Base-by-base conservation (phyloP, 148 eudicot genomes). In the Agrostemma githago region DNA sequence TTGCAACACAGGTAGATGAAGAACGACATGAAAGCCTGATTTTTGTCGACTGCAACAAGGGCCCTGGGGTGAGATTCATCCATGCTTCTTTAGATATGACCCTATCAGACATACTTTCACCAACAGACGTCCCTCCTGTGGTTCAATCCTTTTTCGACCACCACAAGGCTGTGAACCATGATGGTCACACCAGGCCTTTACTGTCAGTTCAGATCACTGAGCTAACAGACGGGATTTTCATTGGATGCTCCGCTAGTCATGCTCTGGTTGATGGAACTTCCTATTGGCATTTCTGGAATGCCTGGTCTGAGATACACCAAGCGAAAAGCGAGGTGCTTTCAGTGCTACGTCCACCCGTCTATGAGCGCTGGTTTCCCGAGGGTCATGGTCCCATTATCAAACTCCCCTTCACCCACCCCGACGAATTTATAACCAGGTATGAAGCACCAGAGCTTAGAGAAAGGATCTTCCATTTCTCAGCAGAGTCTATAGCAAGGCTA, bases 381-480 rank as follows among this genome's bases (percentile, higher is more conserved):
- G 77, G 77, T 26, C 39, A 16, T 53, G 48, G 21, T n/a, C 74
- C 68, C 9, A 2, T 7, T 7, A 8, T 72, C 19, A 12, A 7
- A 8, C 77, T 80, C 8, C 86, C 83, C 0, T 84, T 60, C 38
- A 61, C 71, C 6, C 58, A n/a, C 43, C 75, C 78, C 4, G 66
- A 77, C 1, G 77, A 78, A 46, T 78, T 78, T 15, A 21, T 80
- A 8, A 34, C 37, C 54, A 57, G 75, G 39, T 58, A 34, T 4
- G 74, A 80, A 42, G 62, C 77, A 15, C 80, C 81, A 1, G 21
- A 2, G 3, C 70, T 78, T 11, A 43, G 78, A 26, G 86, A 78
- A 57, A 44, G 77, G 34, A 61, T 84, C 76, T 82, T 84, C 61
- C 85, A 79, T 77, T 82, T 84, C 71, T 73, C 83, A 2, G 11